Evolutionary conservation across 768 basidiomycete species (phyloP), one percentile per base, ranked within the genome.

Genomic region (Serpula lacrymans): DNA sequence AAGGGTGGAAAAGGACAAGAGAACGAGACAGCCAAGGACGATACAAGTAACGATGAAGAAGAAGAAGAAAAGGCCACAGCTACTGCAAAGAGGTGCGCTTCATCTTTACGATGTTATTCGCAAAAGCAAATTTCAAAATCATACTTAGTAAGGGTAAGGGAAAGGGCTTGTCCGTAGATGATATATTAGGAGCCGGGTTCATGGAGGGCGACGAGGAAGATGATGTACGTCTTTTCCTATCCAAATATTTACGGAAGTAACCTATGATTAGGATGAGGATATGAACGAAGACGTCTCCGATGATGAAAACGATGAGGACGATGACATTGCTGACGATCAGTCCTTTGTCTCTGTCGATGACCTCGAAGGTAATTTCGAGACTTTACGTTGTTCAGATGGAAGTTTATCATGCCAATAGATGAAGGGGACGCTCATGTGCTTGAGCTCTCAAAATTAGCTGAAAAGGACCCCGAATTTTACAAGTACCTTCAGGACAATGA

Each of bases 381-480:
- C n/a, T n/a, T n/a, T n/a, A n/a, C 23, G 17, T 27, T 48, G 33
- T 16, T 45, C 8, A 39, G 14, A 20, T 10, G 4, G 14, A 23
- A 7, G 22, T 33, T 41, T 28, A 49, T 27, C 23, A 28, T 36
- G 18, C 17, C 17, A 30, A 21, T 58, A 83, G 87, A 84, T 39
- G 85, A 88, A 41, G 89, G 84, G 17, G 69, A 71, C 38, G 63
- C 71, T 4, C 95, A 97, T 69, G 67, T 91, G 45, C 62, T 81
- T 32, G 88, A 95, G 41, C 75, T 99, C 11, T 82, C 88, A 27
- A 83, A 88, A 56, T 77, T 99, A 25, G 89, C 89, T 2, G 87
- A 95, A 63, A 92, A 91, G 59, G 95, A 99, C 61, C 95, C 95
- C n/a, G 95, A 96, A 57, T 99, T 98, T 68, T 99, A 80, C 83